phyloP scores from a whole-genome alignment of 768 basidiomycete genomes.

The Xerocomus potaroensis region DNA sequence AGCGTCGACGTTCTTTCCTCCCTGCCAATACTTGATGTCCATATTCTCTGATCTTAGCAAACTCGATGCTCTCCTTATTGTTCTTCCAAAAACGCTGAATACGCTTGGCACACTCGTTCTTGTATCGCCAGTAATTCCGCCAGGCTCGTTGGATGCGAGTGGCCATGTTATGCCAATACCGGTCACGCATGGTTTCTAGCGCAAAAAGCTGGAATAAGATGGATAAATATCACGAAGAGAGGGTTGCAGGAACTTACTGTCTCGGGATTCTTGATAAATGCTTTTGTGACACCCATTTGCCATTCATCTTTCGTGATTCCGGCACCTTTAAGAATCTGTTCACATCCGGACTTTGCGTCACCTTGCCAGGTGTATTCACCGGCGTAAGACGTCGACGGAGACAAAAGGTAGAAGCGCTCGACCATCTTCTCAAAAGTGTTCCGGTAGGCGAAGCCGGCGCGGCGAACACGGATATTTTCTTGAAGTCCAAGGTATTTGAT shows the following conservation, averaged over 20 bases:
- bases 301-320: slow-evolving; percentile 96
- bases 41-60: slow-evolving; percentile 87
- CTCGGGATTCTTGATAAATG: slow-evolving; percentile 99
- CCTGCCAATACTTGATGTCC: slow-evolving; percentile 90
- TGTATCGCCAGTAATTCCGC: slow-evolving; percentile 93
- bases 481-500: slow-evolving; percentile 98
- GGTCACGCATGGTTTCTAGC: slow-evolving; percentile 96
- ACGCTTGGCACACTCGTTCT: slow-evolving; percentile 88
- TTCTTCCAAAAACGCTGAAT: slow-evolving; percentile 99
- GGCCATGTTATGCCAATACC: slow-evolving; percentile 99
- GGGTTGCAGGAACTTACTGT: slow-evolving; percentile 52
- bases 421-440: slow-evolving; percentile 99
- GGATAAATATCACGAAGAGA: not conserved
- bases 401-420: slow-evolving; percentile 94
- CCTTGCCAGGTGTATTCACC: slow-evolving; percentile 98
- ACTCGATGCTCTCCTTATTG: slow-evolving; percentile 91
- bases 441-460: slow-evolving; percentile 96
- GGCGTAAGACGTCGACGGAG: slow-evolving; percentile 93
- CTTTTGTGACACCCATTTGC: slow-evolving; percentile 99
- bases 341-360: slow-evolving; percentile 85
- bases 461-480: slow-evolving; percentile 95
- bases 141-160: slow-evolving; percentile 93
- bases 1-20: slow-evolving; percentile 90
- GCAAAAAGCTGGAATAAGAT: slow-evolving; percentile 76
- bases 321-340: slow-evolving; percentile 89